phyloP scores from a whole-genome alignment of 1,284 basidiomycete species.

The Gymnopus androsaceus region DNA sequence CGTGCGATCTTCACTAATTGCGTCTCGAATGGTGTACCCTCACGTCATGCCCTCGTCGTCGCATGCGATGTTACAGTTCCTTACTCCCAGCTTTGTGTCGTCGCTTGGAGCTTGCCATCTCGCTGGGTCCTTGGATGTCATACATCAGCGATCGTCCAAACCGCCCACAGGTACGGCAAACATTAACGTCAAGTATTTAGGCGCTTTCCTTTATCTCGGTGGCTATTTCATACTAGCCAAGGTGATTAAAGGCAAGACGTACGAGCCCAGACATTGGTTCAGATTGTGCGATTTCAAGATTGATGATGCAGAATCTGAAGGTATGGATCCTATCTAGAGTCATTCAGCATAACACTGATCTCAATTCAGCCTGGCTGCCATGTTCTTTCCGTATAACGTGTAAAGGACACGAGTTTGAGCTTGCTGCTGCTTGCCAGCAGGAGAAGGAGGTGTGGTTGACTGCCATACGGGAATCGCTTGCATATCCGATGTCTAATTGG shows the following conservation, averaged over 20 bases:
- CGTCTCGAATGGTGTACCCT: constrained; percentile 59
- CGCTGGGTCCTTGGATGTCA: constrained; percentile 81
- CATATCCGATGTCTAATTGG: constrained; percentile 45
- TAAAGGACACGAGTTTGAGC: constrained; percentile 74
- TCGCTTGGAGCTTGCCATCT: constrained; percentile 76
- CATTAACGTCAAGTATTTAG: constrained; percentile 82
- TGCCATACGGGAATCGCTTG: constrained; percentile 55
- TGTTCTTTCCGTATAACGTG: constrained; percentile 77
- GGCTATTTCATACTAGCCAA: constrained; percentile 87
- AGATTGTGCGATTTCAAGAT: constrained; percentile 72
- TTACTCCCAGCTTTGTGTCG: constrained; percentile 59
- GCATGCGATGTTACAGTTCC: constrained; percentile 30
- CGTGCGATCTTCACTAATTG: constrained; percentile 68
- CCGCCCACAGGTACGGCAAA: constrained; percentile 40
- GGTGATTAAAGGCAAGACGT: constrained; percentile 75
- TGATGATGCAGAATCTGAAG: constrained; percentile 70
- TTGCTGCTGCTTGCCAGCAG: constrained; percentile 77
- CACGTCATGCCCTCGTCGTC: constrained; percentile 25
- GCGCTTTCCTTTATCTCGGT: constrained; percentile 85
- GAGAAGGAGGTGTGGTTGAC: constrained; percentile 87
- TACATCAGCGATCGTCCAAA: constrained; percentile 58
- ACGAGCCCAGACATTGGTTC: constrained; percentile 89
- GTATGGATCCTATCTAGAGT: constrained; percentile 37
- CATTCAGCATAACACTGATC: constrained; percentile 12
- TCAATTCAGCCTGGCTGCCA: constrained; percentile 65